These are phyloP conservation scores for Mycena maculata DNA, from an alignment of 768 basidiomycete genomes.

Conservation along the genomic window DNA sequence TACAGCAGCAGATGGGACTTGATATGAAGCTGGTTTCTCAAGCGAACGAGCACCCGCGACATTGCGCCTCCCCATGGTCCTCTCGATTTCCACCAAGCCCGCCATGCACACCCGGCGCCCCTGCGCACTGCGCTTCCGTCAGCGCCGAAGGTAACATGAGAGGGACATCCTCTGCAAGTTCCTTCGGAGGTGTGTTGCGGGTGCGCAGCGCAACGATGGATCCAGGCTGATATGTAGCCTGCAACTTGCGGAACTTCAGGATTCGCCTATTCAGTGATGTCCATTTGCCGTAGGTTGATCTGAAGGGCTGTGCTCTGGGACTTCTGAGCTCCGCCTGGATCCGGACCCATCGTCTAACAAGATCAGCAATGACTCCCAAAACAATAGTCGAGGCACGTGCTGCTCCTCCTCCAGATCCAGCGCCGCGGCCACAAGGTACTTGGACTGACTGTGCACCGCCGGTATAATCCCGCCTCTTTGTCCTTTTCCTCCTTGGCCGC, in stretches of 20 bases:
- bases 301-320: background rate
- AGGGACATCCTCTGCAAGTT: background rate
- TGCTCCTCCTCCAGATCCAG: conserved; percentile 17
- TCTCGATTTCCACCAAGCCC: conserved; percentile 7
- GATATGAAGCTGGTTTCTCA: conserved; percentile 23
- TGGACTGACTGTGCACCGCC: background rate
- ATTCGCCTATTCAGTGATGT: conserved; percentile 3
- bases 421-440: background rate
- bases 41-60: conserved; percentile 4
- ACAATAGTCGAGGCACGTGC: background rate
- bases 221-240: conserved; percentile 6
- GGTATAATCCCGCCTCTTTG: background rate
- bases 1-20: too few relatives aligned
- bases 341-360: background rate
- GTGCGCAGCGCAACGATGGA: background rate
- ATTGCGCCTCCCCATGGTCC: conserved; percentile 18
- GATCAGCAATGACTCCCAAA: background rate
- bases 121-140: background rate
- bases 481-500: conserved; percentile 8
- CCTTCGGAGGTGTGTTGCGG: background rate
- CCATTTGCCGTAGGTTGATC: background rate
- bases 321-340: conserved; percentile 21
- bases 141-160: conserved; percentile 7
- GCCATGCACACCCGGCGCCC: background rate
- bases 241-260: conserved; percentile 1